Evolutionary conservation across 2,329 filamentous ascomycete species (phyloP).

Genomic region (Penicillium sp.): DNA sequence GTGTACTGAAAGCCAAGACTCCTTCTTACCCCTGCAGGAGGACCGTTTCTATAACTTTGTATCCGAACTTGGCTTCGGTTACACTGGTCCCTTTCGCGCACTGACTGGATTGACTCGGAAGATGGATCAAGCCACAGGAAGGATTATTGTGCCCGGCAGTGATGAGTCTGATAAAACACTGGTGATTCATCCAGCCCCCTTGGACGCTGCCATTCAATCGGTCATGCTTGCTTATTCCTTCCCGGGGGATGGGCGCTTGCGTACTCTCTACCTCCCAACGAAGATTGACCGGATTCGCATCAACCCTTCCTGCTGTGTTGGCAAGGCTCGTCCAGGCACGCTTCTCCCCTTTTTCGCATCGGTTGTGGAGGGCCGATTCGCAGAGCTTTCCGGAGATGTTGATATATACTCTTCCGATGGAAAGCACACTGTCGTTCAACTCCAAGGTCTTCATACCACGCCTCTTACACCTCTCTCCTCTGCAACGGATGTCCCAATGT

Average conservation of each 20-base stretch:
- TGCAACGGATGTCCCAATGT: conserved; percentile 21
- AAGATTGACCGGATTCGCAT: conserved; percentile 22
- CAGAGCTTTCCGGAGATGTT: conserved; percentile 29
- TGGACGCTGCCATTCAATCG: conserved; percentile 26
- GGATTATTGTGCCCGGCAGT: conserved; percentile 16
- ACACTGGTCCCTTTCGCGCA: conserved; percentile 26
- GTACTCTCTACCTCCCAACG: conserved; percentile 26
- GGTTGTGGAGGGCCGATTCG: conserved; percentile 15
- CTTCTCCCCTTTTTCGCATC: conserved; percentile 22
- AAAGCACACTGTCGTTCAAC: conserved; percentile 18
- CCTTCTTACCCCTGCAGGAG: conserved; percentile 20
- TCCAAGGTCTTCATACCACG: conserved; percentile 26
- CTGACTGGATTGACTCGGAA: conserved; percentile 20
- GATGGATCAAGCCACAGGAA: conserved; percentile 24
- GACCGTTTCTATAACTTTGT: conserved; percentile 32
- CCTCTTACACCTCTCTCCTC: conserved; percentile 20
- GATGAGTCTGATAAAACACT: conserved; percentile 4
- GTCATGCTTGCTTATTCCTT: conserved; percentile 27
- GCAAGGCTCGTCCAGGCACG: conserved; percentile 9
- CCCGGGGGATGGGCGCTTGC: conserved; percentile 23
- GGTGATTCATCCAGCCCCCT: conserved; percentile 19
- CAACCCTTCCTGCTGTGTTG: conserved; percentile 13
- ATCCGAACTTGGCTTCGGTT: conserved; percentile 29
- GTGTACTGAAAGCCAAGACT: background rate
- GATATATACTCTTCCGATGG: conserved; percentile 24